Percentiles rank a stretch among this genome's conserved stretches.
These are phyloP conservation scores for Saksenaea vasiformis DNA, from an alignment of 371 early-diverging fungal species.

Conservation along the genomic window DNA sequence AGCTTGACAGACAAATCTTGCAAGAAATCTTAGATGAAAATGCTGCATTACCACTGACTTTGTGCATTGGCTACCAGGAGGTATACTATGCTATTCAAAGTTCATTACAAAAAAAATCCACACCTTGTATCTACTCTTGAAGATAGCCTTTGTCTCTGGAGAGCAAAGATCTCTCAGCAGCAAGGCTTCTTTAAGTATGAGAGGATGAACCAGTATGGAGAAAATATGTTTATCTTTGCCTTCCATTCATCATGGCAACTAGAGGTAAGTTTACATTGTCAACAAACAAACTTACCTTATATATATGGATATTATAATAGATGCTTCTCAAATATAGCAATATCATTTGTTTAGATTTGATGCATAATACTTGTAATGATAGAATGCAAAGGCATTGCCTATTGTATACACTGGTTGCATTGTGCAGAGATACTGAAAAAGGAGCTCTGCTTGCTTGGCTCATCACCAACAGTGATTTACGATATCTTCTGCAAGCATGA, in stretches of 20 bases:
- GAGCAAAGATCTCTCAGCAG: neutral
- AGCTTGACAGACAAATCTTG: neutral
- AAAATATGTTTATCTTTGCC: conserved; percentile 8
- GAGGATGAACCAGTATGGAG: neutral
- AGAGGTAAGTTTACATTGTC: neutral
- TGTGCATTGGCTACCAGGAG: conserved; percentile 7
- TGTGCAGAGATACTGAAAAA: conserved; percentile 7
- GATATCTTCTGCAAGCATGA: conserved; percentile 5
- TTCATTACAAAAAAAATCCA: neutral
- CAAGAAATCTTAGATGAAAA: neutral
- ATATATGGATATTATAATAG: neutral
- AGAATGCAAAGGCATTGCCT: neutral
- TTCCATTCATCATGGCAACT: conserved; percentile 12
- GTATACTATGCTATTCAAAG: conserved; percentile 10
- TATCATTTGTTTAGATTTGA: neutral
- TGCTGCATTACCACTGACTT: neutral
- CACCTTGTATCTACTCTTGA: neutral
- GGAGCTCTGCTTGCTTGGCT: conserved; percentile 13
- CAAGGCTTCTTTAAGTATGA: neutral
- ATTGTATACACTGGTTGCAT: neutral
- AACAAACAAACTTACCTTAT: neutral
- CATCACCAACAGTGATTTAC: conserved; percentile 9
- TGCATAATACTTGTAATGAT: neutral
- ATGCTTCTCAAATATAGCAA: neutral
- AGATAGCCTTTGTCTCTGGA: conserved; percentile 6